These are phyloP conservation scores for Chrysosporium queenslandicum DNA, from an alignment of 2,329 filamentous ascomycete species.

Conservation along the genomic window DNA sequence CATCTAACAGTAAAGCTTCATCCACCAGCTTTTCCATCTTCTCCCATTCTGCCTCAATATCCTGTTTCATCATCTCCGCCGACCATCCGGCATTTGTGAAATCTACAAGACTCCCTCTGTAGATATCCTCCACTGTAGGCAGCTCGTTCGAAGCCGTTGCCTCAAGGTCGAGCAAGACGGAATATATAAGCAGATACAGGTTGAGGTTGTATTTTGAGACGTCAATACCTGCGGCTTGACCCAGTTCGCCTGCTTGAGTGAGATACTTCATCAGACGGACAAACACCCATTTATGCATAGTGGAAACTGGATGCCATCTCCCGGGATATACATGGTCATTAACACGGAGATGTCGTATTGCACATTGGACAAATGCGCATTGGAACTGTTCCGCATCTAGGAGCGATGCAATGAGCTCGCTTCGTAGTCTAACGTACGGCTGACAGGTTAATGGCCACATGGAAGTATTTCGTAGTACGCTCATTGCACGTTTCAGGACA, in stretches of 20 bases:
- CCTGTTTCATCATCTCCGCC: constrained; percentile 13
- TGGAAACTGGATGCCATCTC: constrained; percentile 44
- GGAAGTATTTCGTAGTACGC: constrained; percentile 30
- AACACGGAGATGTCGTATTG: constrained; percentile 43
- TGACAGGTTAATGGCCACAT: constrained; percentile 44
- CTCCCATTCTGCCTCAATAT: constrained; percentile 37
- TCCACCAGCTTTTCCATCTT: constrained; percentile 37
- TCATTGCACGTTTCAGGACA: constrained; percentile 34
- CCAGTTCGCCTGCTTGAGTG: constrained; percentile 20
- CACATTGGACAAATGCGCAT: constrained; percentile 43
- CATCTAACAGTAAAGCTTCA: constrained; percentile 15
- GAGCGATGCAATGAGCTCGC: constrained; percentile 44
- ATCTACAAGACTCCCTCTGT: not conserved
- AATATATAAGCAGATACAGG: constrained; percentile 28
- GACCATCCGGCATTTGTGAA: not conserved
- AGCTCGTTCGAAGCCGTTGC: constrained; percentile 23
- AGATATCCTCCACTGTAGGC: constrained; percentile 25
- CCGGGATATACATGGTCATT: constrained; percentile 44
- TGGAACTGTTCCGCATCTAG: constrained; percentile 37
- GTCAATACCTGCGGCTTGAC: constrained; percentile 22
- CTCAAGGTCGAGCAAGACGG: constrained; percentile 25
- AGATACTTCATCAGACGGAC: constrained; percentile 18
- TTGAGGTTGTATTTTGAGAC: constrained; percentile 22
- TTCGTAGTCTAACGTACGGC: constrained; percentile 45
- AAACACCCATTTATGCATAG: constrained; percentile 38